A percentile compares a stretch with the other conserved stretches of the same genome.
phyloP scores from a whole-genome alignment of 2,329 filamentous ascomycete species.

The Plenodomus tracheiphilus region DNA sequence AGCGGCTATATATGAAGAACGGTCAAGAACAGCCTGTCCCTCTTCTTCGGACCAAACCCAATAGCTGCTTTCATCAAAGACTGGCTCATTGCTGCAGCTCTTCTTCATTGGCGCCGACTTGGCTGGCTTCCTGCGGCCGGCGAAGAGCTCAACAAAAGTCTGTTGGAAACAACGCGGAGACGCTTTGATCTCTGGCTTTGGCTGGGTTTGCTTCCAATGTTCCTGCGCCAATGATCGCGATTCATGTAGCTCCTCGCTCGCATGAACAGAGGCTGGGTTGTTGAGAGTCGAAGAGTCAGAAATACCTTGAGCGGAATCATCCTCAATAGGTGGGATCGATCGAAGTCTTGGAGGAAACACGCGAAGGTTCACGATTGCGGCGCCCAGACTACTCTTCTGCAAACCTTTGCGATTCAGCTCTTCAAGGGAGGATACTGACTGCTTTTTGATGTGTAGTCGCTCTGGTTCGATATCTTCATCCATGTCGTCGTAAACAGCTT shows the following conservation, averaged over 20 bases:
- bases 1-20: not conserved
- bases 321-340: not conserved
- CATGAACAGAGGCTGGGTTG: not conserved
- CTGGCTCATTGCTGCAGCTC: not conserved
- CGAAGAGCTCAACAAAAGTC: conserved; percentile 13
- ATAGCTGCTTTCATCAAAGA: not conserved
- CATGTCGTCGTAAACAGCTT: not conserved
- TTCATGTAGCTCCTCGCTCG: not conserved
- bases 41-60: not conserved
- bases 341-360: not conserved
- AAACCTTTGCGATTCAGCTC: not conserved
- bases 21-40: not conserved
- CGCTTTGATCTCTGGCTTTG: not conserved
- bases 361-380: not conserved
- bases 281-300: not conserved
- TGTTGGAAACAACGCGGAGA: conserved; percentile 1
- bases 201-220: not conserved
- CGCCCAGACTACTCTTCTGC: not conserved
- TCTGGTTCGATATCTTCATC: not conserved
- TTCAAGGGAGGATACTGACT: not conserved
- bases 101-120: not conserved
- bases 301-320: not conserved
- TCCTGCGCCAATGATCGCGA: not conserved
- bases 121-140: conserved; percentile 6
- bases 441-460: not conserved